A percentile compares a stretch with the other conserved stretches of the same genome.
Evolutionary conservation across 2,329 filamentous ascomycete species (phyloP).

Genomic region (Westerdykella aurantiaca): DNA sequence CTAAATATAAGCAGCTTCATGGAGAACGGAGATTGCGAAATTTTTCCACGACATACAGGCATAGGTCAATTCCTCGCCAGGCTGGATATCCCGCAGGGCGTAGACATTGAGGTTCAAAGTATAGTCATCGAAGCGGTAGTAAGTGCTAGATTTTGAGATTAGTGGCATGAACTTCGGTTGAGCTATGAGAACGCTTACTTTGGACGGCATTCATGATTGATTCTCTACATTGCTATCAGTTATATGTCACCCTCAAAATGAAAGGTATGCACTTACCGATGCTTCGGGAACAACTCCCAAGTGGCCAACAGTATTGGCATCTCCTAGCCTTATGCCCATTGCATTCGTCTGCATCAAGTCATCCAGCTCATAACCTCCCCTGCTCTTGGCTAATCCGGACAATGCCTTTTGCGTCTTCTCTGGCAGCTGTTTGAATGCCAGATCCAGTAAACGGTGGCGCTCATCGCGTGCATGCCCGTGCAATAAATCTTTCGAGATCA

Average conservation of each 20-base stretch:
- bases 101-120: conserved; percentile 24
- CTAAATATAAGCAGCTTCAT: too few relatives aligned
- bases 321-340: conserved; percentile 17
- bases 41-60: conserved; percentile 17
- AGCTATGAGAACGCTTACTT: conserved; percentile 11
- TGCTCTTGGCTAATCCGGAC: conserved; percentile 13
- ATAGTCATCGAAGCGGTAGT: conserved; percentile 29
- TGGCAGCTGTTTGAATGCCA: conserved; percentile 22
- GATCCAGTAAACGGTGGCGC: conserved; percentile 11
- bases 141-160: conserved; percentile 8
- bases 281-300: conserved; percentile 23
- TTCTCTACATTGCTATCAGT: conserved; percentile 17
- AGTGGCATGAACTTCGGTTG: background rate
- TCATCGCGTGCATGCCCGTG: conserved; percentile 3
- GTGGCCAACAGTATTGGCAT: conserved; percentile 10
- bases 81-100: conserved; percentile 22
- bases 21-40: background rate
- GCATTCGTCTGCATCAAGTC: conserved; percentile 25
- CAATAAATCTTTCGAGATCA: conserved; percentile 15
- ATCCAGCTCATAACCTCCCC: conserved; percentile 11
- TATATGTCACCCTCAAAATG: background rate
- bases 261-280: conserved; percentile 17
- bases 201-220: conserved; percentile 33
- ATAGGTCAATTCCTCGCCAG: conserved; percentile 25
- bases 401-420: conserved; percentile 11